A percentile compares a stretch with the other conserved stretches of the same genome.
phyloP scores from a whole-genome alignment of 345 rosid genomes.

The Cardiospermum halicacabum region DNA sequence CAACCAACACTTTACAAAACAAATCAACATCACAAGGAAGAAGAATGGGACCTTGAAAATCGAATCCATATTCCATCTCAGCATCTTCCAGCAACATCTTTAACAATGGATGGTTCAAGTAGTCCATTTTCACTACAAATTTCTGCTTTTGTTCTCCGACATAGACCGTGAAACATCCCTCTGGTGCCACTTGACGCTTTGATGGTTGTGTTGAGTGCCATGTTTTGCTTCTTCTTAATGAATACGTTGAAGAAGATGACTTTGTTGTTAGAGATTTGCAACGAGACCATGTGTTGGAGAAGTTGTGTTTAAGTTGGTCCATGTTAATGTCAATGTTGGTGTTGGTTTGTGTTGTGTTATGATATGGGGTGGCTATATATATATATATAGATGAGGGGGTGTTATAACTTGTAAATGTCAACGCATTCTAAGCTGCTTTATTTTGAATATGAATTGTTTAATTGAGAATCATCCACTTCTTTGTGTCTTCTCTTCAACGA shows the following conservation, averaged over 20 bases:
- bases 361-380: too few relatives aligned
- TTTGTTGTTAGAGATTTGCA: conserved; percentile 30
- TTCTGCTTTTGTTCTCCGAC: conserved; percentile 59
- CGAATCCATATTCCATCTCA: conserved; percentile 57
- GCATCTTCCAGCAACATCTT: conserved; percentile 70
- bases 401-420: conserved; percentile 29
- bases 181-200: conserved; percentile 30
- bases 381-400: too few relatives aligned
- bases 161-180: conserved; percentile 69
- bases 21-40: conserved; percentile 74
- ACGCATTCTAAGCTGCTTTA: conserved; percentile 20
- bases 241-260: not conserved
- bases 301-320: too few relatives aligned
- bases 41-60: conserved; percentile 53
- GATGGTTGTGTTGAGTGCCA: too few relatives aligned
- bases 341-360: too few relatives aligned
- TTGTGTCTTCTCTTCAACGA: conserved; percentile 7
- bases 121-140: conserved; percentile 46
- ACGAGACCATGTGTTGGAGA: conserved; percentile 72
- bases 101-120: conserved; percentile 67
- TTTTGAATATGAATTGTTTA: conserved; percentile 17
- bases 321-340: too few relatives aligned
- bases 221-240: conserved; percentile 5
- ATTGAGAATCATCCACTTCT: not conserved
- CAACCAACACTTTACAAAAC: conserved; percentile 52